phyloP scores from a whole-genome alignment of 441 rosid species.

The Arabidopsis hybrid region DNA sequence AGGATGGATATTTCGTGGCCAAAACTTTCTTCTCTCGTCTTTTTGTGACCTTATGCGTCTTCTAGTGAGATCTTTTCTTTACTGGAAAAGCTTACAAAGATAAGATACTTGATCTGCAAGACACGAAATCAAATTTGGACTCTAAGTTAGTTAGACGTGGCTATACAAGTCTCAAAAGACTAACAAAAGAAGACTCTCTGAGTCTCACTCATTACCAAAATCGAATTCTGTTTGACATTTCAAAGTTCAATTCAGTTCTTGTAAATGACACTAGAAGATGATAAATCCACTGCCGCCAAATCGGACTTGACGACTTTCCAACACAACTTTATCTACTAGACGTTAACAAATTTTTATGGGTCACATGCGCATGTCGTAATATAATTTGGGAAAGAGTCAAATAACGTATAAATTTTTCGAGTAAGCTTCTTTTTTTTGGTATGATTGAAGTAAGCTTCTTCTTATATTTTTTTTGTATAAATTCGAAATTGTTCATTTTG shows the following conservation, averaged over 20 bases:
- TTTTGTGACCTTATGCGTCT: background rate
- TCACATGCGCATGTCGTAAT: background rate
- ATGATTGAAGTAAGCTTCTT: no score
- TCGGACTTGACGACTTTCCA: background rate
- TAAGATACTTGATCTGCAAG: constrained; percentile 1
- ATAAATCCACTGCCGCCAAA: background rate
- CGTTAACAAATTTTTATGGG: background rate
- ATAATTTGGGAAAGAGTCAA: no score
- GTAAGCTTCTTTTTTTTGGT: no score
- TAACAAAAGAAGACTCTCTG: background rate
- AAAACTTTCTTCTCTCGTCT: background rate
- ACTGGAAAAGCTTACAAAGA: background rate
- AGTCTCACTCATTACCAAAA: background rate
- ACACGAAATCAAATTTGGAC: constrained; percentile 7
- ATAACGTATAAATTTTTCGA: no score
- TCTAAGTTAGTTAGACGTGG: background rate
- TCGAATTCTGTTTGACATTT: constrained; percentile 7
- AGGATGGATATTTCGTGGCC: background rate
- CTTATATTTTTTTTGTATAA: no score
- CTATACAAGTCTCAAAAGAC: background rate
- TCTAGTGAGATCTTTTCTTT: background rate
- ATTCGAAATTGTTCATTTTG: no score
- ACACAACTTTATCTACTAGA: background rate
- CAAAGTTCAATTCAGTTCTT: background rate
- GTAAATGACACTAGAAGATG: background rate